A percentile compares a stretch with the other conserved stretches of the same genome.
phyloP scores from a whole-genome alignment of 2,329 filamentous ascomycete species.

The Fusarium sp. region DNA sequence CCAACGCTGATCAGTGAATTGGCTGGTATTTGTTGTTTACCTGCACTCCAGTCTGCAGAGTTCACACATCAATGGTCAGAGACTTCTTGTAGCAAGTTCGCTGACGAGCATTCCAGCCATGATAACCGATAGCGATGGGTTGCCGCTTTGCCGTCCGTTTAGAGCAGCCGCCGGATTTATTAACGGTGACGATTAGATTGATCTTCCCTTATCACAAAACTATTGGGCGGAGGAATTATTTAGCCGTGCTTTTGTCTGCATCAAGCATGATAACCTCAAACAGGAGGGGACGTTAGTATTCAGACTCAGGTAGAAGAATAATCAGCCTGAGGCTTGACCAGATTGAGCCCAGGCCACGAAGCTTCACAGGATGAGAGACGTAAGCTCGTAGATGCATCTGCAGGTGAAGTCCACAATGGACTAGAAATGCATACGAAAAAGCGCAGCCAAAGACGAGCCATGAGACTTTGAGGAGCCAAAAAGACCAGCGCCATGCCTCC shows the following conservation, averaged over 20 bases:
- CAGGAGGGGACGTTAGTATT: conserved; percentile 18
- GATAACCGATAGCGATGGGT: not conserved
- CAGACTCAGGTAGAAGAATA: conserved; percentile 25
- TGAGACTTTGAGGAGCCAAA: conserved; percentile 1
- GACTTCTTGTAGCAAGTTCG: conserved; percentile 1
- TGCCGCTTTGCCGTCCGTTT: conserved; percentile 27
- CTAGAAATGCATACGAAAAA: conserved; percentile 25
- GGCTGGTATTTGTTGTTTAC: conserved; percentile 19
- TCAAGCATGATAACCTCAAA: conserved; percentile 22
- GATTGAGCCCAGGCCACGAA: conserved; percentile 40
- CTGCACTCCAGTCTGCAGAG: not conserved
- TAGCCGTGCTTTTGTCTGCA: conserved; percentile 22
- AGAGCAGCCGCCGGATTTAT: conserved; percentile 8
- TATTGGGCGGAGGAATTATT: conserved; percentile 27
- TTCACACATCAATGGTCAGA: not conserved
- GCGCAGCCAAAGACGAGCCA: conserved; percentile 12
- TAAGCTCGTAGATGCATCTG: conserved; percentile 34
- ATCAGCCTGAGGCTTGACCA: conserved; percentile 38
- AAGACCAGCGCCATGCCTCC: conserved; percentile 17
- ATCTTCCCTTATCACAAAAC: conserved; percentile 5
- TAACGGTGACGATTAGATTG: not conserved
- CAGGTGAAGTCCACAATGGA: conserved; percentile 24
- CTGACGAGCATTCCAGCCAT: conserved; percentile 19
- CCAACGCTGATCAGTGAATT: conserved; percentile 13
- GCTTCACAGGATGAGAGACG: conserved; percentile 30